Percentiles rank a stretch among this genome's conserved stretches.
Conservation (phyloP, 805 yeast genomes). For the Pichia ethanolica region DNA sequence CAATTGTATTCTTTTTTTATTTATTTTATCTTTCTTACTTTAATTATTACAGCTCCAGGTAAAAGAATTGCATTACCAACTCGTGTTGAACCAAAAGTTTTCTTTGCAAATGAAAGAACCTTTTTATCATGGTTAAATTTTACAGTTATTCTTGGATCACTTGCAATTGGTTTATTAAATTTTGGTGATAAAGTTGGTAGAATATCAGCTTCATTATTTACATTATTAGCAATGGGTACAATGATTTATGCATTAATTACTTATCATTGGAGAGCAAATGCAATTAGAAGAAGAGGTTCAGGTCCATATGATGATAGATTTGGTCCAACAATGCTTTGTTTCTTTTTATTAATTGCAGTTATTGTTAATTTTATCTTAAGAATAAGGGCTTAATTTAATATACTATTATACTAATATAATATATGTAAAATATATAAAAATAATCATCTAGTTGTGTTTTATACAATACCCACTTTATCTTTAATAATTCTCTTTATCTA, state of each 20-base stretch:
- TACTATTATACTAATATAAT: too few relatives aligned
- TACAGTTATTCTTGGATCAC: slow-evolving; percentile 95
- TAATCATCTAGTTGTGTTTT: too few relatives aligned
- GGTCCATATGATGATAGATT: slow-evolving; percentile 99
- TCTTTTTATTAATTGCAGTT: slow-evolving; percentile 88
- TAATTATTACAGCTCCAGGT: slow-evolving; percentile 30
- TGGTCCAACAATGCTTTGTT: slow-evolving; percentile 96
- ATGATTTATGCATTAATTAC: slow-evolving; percentile 94
- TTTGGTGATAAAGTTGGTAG: slow-evolving; percentile 94
- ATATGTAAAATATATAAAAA: too few relatives aligned
- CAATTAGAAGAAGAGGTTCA: slow-evolving; percentile 93
- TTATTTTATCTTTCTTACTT: not conserved
- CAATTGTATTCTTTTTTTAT: not conserved
- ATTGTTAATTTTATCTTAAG: slow-evolving; percentile 87
- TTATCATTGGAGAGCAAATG: slow-evolving; percentile 99
- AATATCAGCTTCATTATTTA: slow-evolving; percentile 88
- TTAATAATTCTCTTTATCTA: too few relatives aligned
- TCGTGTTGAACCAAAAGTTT: slow-evolving; percentile 97
- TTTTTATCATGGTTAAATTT: slow-evolving; percentile 97
- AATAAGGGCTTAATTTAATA: slow-evolving; percentile 40
- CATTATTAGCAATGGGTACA: slow-evolving; percentile 94
- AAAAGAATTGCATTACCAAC: slow-evolving; percentile 97
- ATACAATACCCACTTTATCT: too few relatives aligned
- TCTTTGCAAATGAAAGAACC: slow-evolving; percentile 98
- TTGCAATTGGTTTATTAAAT: slow-evolving; percentile 91